Evolutionary conservation across 2,329 filamentous ascomycete genomes (phyloP).

Genomic region (Metarhizium rileyi): DNA sequence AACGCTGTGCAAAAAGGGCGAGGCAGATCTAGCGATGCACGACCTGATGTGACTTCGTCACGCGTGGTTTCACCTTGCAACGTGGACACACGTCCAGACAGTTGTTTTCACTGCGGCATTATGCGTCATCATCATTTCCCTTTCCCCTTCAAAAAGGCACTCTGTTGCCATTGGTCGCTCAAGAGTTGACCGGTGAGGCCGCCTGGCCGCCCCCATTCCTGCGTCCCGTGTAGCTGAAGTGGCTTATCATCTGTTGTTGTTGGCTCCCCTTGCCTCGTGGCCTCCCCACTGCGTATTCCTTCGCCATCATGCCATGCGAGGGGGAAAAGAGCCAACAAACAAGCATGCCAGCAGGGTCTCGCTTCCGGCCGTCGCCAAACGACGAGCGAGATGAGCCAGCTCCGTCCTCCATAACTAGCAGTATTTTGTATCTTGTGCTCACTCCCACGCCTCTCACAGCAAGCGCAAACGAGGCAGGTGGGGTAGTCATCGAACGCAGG

Average conservation of each 20-base stretch:
- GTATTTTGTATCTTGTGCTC: neutral
- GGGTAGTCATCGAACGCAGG: neutral
- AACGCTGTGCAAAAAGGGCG: neutral
- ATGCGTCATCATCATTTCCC: neutral
- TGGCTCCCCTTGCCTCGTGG: neutral
- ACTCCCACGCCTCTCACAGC: neutral
- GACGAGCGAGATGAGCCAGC: neutral
- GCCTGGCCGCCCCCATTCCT: neutral
- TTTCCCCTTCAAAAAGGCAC: neutral
- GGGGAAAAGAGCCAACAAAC: neutral
- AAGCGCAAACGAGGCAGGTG: neutral
- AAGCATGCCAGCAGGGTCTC: neutral
- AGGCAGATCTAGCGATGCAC: neutral
- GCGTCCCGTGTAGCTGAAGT: neutral
- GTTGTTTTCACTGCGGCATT: neutral
- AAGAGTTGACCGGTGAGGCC: neutral
- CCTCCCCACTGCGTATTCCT: no score
- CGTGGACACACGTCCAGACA: neutral
- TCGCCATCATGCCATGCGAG: neutral
- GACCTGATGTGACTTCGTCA: no score
- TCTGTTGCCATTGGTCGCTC: neutral
- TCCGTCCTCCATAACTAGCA: neutral
- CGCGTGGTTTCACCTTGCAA: no score
- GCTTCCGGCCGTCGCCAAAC: neutral
- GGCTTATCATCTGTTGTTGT: no score